Evolutionary conservation across 2,329 filamentous ascomycete species (phyloP).

Genomic region (Pyrenochaeta sp.): DNA sequence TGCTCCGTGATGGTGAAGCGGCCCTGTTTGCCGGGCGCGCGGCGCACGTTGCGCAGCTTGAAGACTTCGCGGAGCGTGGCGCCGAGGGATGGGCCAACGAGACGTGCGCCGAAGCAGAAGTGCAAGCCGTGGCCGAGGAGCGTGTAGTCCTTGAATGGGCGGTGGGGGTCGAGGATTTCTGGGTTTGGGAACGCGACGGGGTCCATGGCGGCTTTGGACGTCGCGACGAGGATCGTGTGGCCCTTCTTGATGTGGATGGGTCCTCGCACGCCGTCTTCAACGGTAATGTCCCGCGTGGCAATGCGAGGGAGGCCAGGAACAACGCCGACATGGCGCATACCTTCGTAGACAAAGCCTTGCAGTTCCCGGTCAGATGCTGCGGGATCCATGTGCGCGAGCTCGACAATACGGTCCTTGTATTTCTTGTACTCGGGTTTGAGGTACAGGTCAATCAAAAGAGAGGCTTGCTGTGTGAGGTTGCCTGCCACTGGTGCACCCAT

Average conservation of each 20-base stretch:
- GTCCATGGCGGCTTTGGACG: constrained; percentile 50
- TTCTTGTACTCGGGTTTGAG: constrained; percentile 58
- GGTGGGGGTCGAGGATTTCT: constrained; percentile 48
- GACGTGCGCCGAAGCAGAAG: constrained; percentile 42
- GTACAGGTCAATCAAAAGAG: constrained; percentile 61
- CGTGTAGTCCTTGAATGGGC: constrained; percentile 40
- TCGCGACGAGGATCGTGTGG: constrained; percentile 48
- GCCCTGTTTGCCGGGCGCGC: constrained; percentile 41
- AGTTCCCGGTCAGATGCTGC: constrained; percentile 64
- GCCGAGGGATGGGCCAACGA: constrained; percentile 37
- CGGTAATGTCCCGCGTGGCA: constrained; percentile 56
- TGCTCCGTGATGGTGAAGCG: constrained; percentile 54
- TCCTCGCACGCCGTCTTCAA: constrained; percentile 58
- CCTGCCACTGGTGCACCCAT: constrained; percentile 60
- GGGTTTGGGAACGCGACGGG: constrained; percentile 42
- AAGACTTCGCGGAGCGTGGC: constrained; percentile 43
- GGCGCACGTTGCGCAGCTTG: constrained; percentile 41
- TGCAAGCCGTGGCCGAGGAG: constrained; percentile 43
- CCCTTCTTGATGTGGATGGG: constrained; percentile 54
- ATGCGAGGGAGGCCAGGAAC: constrained; percentile 62
- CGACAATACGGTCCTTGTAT: constrained; percentile 60
- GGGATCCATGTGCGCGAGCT: constrained; percentile 57
- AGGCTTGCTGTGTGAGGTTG: constrained; percentile 62
- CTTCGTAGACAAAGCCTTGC: constrained; percentile 63
- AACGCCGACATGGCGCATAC: constrained; percentile 61